Conservation (phyloP, 345 rosid genomes). For the Combretum micranthum region DNA sequence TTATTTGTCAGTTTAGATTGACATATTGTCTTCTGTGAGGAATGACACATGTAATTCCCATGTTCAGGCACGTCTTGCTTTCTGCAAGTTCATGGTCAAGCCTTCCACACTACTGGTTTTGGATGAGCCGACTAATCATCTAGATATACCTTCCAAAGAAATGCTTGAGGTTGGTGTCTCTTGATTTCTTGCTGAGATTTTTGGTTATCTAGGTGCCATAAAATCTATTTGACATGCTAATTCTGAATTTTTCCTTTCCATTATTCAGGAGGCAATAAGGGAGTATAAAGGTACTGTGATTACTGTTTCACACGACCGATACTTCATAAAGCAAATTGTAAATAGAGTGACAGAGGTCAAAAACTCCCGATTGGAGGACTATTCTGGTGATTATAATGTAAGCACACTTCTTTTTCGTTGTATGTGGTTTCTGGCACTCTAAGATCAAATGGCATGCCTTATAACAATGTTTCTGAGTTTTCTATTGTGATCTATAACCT, state of each 20-base stretch:
- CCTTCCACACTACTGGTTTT: conserved; percentile 78
- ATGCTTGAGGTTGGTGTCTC: conserved; percentile 77
- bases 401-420: background rate
- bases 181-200: background rate
- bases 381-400: conserved; percentile 86
- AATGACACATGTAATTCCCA: no score
- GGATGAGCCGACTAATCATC: conserved; percentile 95
- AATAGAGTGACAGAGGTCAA: conserved; percentile 88
- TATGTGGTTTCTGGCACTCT: background rate
- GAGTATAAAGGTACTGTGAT: conserved; percentile 85
- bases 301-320: conserved; percentile 83
- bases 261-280: conserved; percentile 76
- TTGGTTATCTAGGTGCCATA: no score
- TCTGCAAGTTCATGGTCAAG: conserved; percentile 93
- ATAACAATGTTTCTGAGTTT: no score
- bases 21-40: no score
- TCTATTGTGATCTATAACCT: no score
- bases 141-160: conserved; percentile 95
- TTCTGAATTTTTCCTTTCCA: background rate
- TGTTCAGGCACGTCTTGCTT: conserved; percentile 85
- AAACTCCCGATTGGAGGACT: conserved; percentile 61
- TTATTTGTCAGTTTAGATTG: no score
- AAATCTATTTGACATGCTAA: background rate
- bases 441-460: background rate
- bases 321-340: conserved; percentile 90